These are phyloP conservation scores for Solanum chilense DNA, from an alignment of 257 asterid species.

Conservation along the genomic window DNA sequence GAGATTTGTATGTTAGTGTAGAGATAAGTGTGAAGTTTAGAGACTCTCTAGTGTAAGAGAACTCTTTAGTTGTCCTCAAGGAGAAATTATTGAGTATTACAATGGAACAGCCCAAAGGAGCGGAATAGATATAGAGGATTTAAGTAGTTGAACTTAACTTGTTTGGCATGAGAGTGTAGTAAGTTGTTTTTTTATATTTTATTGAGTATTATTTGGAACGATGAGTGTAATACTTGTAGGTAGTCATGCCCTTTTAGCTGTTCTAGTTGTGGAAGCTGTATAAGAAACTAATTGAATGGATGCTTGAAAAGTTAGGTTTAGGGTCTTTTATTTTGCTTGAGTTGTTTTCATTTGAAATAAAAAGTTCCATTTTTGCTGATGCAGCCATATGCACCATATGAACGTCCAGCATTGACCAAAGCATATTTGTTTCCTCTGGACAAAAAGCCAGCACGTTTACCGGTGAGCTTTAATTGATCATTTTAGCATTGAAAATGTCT, in stretches of 20 bases:
- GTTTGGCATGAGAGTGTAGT: not conserved
- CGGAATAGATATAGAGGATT: not conserved
- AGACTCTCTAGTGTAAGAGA: not conserved
- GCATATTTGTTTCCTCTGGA: constrained; percentile 78
- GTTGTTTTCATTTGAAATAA: not conserved
- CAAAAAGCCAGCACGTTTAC: constrained; percentile 91
- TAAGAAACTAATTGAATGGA: not conserved
- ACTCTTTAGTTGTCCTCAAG: not conserved
- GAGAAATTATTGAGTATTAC: not conserved
- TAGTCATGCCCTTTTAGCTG: not conserved
- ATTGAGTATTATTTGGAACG: not conserved
- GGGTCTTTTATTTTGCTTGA: not conserved
- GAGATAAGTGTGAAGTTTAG: not conserved
- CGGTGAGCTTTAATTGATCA: constrained; percentile 40
- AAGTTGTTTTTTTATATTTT: not conserved
- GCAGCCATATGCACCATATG: constrained; percentile 89
- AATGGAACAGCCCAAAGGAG: not conserved
- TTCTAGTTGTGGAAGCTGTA: not conserved
- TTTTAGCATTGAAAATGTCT: not conserved
- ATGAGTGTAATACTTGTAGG: not conserved
- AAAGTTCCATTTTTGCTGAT: constrained; percentile 2
- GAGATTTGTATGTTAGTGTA: not conserved
- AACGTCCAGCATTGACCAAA: constrained; percentile 94
- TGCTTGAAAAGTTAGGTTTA: not conserved
- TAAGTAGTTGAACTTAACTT: not conserved